Evolutionary conservation across 2,329 filamentous ascomycete genomes (phyloP), one percentile per base, ranked within the genome.

Genomic region (Fusarium continuum): DNA sequence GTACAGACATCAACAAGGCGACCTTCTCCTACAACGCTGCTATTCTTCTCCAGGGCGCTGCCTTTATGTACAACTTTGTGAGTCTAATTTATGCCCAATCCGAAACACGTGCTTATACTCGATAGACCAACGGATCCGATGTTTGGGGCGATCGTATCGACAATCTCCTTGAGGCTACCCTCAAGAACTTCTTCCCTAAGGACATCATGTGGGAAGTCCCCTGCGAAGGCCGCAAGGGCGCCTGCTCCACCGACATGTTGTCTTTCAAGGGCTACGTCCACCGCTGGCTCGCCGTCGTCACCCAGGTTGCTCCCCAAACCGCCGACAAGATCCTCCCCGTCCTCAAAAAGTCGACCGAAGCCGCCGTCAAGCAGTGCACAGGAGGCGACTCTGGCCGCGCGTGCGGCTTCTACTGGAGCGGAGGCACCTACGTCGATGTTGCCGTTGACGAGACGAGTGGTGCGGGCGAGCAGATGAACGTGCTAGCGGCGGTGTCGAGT

Each of bases 211-310:
- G 79, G 52, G 91, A 94, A 74, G 76, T 85, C 4, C 80, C 86
- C 11, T 94, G 91, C 76, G 90, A 92, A 66, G 68, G 71, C 28
- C 68, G 73, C 23, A 77, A 81, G 4, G 76, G 71, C 19, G 82
- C 77, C 17, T 94, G 91, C 79, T 88, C 88, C 55, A 81, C 84
- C 41, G 91, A 94, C 69, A 90, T 92, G 80, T 76, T 85, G 57
- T 85, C 86, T 2, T 93, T 90, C 83, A 91, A 91, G 75, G 89
- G 88, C 32, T 88, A 88, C 55, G 79, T 91, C 16, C 82, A 87
- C 65, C 83, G 87, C 34, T 91, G 88, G 86, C 78, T 92, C 65
- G 80, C 85, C 5, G 80, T 83, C 19, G 81, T 84, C 2, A 83
- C 85, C 3, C 81, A 88, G 64, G 53, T 91, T n/a, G 88, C 86